These are phyloP conservation scores for Clonostachys sp. DNA, from an alignment of 2,329 filamentous ascomycete species.

Conservation along the genomic window DNA sequence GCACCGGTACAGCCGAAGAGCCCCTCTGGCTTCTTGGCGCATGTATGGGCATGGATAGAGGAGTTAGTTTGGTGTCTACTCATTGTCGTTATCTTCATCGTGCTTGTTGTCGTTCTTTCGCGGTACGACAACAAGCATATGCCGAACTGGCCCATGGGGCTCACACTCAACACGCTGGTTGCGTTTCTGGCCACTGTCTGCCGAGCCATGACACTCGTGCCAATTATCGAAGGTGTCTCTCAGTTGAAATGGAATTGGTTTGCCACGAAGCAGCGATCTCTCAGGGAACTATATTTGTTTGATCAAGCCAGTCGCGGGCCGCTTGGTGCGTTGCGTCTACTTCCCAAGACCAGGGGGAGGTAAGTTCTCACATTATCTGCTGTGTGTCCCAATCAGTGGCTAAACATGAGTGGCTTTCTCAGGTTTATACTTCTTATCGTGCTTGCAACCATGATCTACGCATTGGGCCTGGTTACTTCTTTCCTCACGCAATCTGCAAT, in stretches of 20 bases:
- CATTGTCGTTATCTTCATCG: slow-evolving; percentile 3
- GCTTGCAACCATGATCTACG: slow-evolving; percentile 4
- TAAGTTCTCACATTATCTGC: not conserved
- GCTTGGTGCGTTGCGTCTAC: slow-evolving; percentile 7
- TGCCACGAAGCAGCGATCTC: slow-evolving; percentile 2
- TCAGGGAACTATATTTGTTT: slow-evolving; percentile 7
- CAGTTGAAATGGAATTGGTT: slow-evolving; percentile 12
- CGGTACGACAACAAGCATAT: slow-evolving; percentile 10
- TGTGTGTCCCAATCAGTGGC: too few relatives aligned
- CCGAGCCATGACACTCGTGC: slow-evolving; percentile 13
- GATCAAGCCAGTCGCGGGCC: slow-evolving; percentile 11
- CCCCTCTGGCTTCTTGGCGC: too few relatives aligned
- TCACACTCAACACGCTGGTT: slow-evolving; percentile 19
- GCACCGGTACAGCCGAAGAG: too few relatives aligned
- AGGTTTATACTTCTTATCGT: not conserved
- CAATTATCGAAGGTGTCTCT: slow-evolving; percentile 14
- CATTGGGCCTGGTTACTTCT: slow-evolving; percentile 6
- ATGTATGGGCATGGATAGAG: not conserved
- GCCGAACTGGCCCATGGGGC: slow-evolving; percentile 10
- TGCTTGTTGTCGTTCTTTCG: slow-evolving; percentile 11
- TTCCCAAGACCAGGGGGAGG: slow-evolving; percentile 1
- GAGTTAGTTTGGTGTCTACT: slow-evolving; percentile 1
- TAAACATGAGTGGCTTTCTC: not conserved
- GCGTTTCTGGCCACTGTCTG: slow-evolving; percentile 17
- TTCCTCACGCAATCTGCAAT: slow-evolving; percentile 8